Conservation (phyloP, 2,329 filamentous ascomycete species). For the Intubia oerlemansii region DNA sequence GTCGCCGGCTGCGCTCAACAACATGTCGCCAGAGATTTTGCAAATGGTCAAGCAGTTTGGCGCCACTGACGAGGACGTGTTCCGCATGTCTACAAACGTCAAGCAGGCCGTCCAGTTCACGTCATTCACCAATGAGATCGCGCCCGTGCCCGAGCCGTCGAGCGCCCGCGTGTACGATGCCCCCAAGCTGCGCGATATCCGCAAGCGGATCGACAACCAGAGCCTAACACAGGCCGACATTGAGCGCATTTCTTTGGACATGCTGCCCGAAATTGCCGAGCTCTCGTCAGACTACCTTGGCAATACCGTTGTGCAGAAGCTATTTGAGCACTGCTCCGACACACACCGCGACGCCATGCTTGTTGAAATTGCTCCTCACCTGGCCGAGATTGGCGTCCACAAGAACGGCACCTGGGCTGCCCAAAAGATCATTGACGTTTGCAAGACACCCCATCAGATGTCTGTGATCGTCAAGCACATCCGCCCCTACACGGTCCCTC, state of each 20-base stretch:
- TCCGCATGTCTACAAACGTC: conserved; percentile 50
- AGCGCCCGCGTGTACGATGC: conserved; percentile 84
- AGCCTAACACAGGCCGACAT: conserved; percentile 71
- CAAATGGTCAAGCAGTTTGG: conserved; percentile 79
- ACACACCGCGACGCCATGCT: conserved; percentile 82
- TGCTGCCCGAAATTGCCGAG: conserved; percentile 93
- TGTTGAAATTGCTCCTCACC: conserved; percentile 64
- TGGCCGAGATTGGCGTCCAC: conserved; percentile 92
- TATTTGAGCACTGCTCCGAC: conserved; percentile 93
- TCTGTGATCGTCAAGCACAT: conserved; percentile 64
- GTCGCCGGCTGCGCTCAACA: conserved; percentile 48
- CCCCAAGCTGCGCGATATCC: conserved; percentile 81
- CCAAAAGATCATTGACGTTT: conserved; percentile 97
- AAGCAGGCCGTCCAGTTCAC: conserved; percentile 58
- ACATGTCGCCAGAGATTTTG: conserved; percentile 66
- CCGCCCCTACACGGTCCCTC: conserved; percentile 65
- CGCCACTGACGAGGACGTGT: conserved; percentile 56
- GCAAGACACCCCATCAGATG: conserved; percentile 70
- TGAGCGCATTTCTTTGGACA: conserved; percentile 75
- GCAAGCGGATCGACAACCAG: conserved; percentile 94
- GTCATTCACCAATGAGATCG: conserved; percentile 61
- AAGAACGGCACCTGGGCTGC: conserved; percentile 99
- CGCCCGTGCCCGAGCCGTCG: conserved; percentile 69
- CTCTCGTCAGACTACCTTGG: conserved; percentile 89
- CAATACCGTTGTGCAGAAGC: conserved; percentile 97